These are phyloP conservation scores for Pseudogymnoascus sp. DNA, from an alignment of 2,329 filamentous ascomycete species.

Conservation along the genomic window DNA sequence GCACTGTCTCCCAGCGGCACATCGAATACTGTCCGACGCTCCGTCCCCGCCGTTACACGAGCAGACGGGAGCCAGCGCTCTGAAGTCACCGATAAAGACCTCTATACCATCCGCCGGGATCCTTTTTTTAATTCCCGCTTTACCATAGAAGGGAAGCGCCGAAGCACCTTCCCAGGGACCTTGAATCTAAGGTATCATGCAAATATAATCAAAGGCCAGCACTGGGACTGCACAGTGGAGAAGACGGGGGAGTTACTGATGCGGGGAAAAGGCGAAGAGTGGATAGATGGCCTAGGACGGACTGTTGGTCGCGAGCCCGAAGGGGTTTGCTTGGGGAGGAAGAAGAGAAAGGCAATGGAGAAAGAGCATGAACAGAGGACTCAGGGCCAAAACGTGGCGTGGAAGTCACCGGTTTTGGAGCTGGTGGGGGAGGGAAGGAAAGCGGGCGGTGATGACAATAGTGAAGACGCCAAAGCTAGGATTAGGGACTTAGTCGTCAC, in stretches of 20 bases:
- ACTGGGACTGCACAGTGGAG: conserved; percentile 4
- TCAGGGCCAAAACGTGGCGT: not conserved
- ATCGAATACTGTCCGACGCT: conserved; percentile 2
- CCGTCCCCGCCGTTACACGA: not conserved
- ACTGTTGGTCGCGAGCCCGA: not conserved
- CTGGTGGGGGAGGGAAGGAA: not conserved
- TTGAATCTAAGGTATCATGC: not conserved
- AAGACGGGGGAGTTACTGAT: conserved; percentile 3
- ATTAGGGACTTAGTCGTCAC: conserved; percentile 3
- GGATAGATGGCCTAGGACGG: conserved; percentile 6
- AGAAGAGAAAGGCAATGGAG: conserved; percentile 7
- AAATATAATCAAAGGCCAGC: not conserved
- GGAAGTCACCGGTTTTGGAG: not conserved
- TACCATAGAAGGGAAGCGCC: not conserved
- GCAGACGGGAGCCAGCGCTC: not conserved
- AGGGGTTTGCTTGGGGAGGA: not conserved
- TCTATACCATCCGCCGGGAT: not conserved
- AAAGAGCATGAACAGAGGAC: not conserved
- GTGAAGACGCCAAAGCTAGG: not conserved
- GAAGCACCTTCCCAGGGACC: conserved; percentile 1
- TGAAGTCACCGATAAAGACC: conserved; percentile 3
- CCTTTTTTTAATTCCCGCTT: not conserved
- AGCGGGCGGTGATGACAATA: not conserved
- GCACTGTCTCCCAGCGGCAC: not conserved
- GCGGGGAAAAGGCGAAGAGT: not conserved